phyloP scores from a whole-genome alignment of 2,329 filamentous ascomycete genomes.

The Diaporthe destruens region DNA sequence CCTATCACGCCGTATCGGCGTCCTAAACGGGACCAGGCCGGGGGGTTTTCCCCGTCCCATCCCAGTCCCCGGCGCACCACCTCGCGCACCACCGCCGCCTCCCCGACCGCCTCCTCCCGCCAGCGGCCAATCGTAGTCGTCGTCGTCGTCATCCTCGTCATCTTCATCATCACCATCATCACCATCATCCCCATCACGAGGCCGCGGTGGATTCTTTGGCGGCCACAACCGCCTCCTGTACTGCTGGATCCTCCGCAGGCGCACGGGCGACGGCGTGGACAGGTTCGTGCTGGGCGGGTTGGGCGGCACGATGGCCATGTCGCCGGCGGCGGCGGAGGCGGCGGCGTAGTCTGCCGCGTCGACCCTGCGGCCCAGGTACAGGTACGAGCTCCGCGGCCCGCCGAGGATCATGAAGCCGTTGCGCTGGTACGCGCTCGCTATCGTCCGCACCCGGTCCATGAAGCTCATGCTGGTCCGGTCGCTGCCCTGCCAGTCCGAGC shows the following conservation, averaged over 20 bases:
- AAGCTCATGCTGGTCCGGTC: background rate
- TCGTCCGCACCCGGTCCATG: fast-evolving
- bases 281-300: background rate
- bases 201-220: background rate
- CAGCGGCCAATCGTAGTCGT: too few species aligned
- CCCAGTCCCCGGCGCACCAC: too few species aligned
- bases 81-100: too few species aligned
- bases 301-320: background rate
- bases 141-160: too few species aligned
- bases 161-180: too few species aligned
- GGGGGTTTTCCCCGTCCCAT: too few species aligned
- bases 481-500: background rate
- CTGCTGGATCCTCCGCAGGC: background rate
- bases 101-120: too few species aligned
- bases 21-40: too few species aligned
- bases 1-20: too few species aligned
- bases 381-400: fast-evolving
- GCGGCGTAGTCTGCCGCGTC: background rate
- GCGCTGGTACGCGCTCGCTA: background rate
- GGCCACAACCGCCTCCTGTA: too few species aligned
- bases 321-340: background rate
- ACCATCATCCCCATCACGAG: too few species aligned
- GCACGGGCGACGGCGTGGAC: background rate
- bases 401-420: background rate
- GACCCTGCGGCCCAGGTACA: constrained; percentile 4